phyloP scores from a whole-genome alignment of 2,329 filamentous ascomycete species.

The Aspergillus sp. region DNA sequence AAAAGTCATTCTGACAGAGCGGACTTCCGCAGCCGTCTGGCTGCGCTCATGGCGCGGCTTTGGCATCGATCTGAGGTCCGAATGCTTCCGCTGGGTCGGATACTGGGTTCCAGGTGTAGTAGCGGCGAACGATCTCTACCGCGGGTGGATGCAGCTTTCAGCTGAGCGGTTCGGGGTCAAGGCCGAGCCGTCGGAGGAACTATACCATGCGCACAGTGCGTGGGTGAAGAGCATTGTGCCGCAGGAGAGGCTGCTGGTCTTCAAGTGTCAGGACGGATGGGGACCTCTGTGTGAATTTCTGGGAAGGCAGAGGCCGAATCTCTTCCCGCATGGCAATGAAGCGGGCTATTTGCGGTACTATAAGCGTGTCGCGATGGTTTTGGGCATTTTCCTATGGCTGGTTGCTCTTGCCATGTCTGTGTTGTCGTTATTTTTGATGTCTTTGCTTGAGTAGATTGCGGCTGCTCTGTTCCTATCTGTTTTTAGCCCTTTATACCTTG shows the following conservation, averaged over 20 bases:
- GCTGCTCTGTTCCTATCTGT: background rate
- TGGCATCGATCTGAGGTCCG: slow-evolving; percentile 13
- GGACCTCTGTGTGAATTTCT: slow-evolving; percentile 11
- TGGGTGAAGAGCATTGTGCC: slow-evolving; percentile 16
- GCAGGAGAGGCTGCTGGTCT: slow-evolving; percentile 10
- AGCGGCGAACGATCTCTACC: slow-evolving; percentile 16
- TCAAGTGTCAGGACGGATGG: slow-evolving; percentile 19
- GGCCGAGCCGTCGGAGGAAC: slow-evolving; percentile 12
- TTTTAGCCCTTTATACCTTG: slow-evolving; percentile 1
- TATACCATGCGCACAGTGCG: slow-evolving; percentile 14
- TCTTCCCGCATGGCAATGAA: slow-evolving; percentile 15
- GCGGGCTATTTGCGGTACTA: slow-evolving; percentile 14
- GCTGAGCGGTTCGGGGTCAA: slow-evolving; percentile 9
- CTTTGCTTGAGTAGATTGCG: slow-evolving; percentile 2
- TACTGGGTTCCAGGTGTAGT: slow-evolving; percentile 17
- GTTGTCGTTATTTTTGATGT: slow-evolving; percentile 2
- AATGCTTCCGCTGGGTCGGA: slow-evolving; percentile 16
- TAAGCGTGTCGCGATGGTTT: slow-evolving; percentile 15
- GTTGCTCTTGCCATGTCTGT: slow-evolving; percentile 6
- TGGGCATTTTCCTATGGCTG: slow-evolving; percentile 13
- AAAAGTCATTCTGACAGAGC: slow-evolving; percentile 10
- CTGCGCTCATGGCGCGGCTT: slow-evolving; percentile 15
- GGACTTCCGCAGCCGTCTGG: slow-evolving; percentile 14
- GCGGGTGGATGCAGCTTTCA: slow-evolving; percentile 9
- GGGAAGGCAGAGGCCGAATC: slow-evolving; percentile 14